Percentiles rank a stretch among this genome's conserved stretches.
These are phyloP conservation scores for Colletotrichum cereale DNA, from an alignment of 2,329 filamentous ascomycete genomes.

Conservation along the genomic window DNA sequence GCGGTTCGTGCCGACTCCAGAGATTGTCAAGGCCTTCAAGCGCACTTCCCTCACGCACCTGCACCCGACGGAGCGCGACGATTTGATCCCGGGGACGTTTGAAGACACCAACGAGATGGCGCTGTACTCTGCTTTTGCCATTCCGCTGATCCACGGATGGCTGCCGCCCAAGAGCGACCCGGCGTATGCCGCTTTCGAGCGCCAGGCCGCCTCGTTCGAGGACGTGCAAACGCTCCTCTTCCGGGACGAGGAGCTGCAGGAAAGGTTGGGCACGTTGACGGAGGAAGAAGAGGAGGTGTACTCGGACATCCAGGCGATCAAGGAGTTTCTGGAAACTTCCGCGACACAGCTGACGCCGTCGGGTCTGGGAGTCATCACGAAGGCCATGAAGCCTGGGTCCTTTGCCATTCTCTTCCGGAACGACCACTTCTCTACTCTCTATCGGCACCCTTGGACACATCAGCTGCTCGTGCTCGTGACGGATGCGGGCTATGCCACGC, in stretches of 20 bases:
- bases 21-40: constrained; percentile 61
- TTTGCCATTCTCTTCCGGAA: constrained; percentile 96
- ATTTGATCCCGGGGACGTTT: constrained; percentile 77
- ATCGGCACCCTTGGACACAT: constrained; percentile 84
- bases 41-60: constrained; percentile 66
- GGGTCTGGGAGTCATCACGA: constrained; percentile 81
- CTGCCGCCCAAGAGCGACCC: constrained; percentile 76
- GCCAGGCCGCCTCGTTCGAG: constrained; percentile 87
- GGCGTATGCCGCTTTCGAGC: constrained; percentile 76
- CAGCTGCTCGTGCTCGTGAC: constrained; percentile 89
- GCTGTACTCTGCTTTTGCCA: constrained; percentile 89
- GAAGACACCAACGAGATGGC: constrained; percentile 89
- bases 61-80: constrained; percentile 62
- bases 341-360: constrained; percentile 89
- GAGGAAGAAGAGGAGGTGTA: constrained; percentile 82
- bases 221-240: constrained; percentile 92
- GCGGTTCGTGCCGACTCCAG: constrained; percentile 76
- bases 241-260: constrained; percentile 87
- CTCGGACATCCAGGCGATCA: constrained; percentile 87
- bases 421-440: constrained; percentile 95
- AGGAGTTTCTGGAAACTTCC: constrained; percentile 81
- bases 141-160: constrained; percentile 96
- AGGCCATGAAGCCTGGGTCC: constrained; percentile 78
- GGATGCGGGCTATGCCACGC: constrained; percentile 88
- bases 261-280: constrained; percentile 78